Percentiles rank a stretch among this genome's conserved stretches.
phyloP scores from a whole-genome alignment of 2,329 filamentous ascomycete genomes.

The Nigrograna mackinnonii region DNA sequence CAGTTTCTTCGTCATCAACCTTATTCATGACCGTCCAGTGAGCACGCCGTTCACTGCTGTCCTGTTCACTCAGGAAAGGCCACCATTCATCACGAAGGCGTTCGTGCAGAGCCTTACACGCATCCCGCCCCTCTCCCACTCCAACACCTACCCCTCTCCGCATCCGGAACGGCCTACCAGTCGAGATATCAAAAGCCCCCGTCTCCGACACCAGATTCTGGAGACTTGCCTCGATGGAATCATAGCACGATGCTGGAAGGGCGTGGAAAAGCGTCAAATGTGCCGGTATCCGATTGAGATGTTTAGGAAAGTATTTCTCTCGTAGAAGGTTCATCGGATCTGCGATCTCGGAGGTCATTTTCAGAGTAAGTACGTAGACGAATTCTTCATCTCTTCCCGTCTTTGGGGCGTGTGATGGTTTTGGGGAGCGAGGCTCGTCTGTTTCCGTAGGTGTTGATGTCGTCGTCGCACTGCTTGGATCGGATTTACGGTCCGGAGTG shows the following conservation, averaged over 20 bases:
- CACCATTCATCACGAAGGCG: slow-evolving; percentile 41
- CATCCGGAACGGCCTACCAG: slow-evolving; percentile 44
- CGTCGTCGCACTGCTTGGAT: too few species aligned
- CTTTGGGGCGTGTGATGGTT: slow-evolving; percentile 36
- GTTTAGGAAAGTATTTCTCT: slow-evolving; percentile 45
- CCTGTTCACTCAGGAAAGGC: slow-evolving; percentile 46
- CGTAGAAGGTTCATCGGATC: slow-evolving; percentile 44
- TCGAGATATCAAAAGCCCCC: slow-evolving; percentile 40
- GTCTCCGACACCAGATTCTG: slow-evolving; percentile 29
- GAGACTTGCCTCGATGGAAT: slow-evolving; percentile 37
- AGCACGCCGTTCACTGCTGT: slow-evolving; percentile 41
- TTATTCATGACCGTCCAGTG: slow-evolving; percentile 55
- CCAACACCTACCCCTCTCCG: slow-evolving; percentile 46
- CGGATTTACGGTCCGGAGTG: too few species aligned
- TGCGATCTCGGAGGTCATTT: slow-evolving; percentile 42
- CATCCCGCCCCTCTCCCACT: slow-evolving; percentile 33
- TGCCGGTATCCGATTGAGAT: slow-evolving; percentile 46
- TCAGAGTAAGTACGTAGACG: slow-evolving; percentile 49
- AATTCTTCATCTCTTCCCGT: slow-evolving; percentile 32
- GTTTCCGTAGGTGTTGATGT: too few species aligned
- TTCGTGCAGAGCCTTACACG: slow-evolving; percentile 38
- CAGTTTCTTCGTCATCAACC: slow-evolving; percentile 44
- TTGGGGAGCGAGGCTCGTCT: too few species aligned
- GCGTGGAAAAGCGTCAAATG: slow-evolving; percentile 53
- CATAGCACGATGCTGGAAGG: slow-evolving; percentile 44